These are phyloP conservation scores for Lipomyces japonicus DNA, from an alignment of 805 yeast species.

Conservation along the genomic window DNA sequence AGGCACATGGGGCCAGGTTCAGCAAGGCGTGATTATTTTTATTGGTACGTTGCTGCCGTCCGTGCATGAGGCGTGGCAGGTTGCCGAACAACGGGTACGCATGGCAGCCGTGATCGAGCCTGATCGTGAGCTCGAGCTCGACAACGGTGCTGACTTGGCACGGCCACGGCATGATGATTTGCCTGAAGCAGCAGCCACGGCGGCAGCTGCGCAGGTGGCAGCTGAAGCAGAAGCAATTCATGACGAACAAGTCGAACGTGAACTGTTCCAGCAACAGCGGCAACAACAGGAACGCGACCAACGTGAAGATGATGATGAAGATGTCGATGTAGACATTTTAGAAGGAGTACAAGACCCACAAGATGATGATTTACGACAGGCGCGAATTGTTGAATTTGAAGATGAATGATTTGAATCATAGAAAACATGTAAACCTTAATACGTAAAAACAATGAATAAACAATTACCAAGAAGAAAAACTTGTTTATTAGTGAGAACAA, in stretches of 20 bases:
- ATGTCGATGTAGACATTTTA: neutral
- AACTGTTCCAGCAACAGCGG: too few species aligned
- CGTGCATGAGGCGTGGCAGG: constrained; percentile 29
- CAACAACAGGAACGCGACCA: too few species aligned
- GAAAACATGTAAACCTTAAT: too few species aligned
- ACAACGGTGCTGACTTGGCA: too few species aligned
- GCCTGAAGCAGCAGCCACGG: neutral
- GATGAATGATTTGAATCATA: too few species aligned
- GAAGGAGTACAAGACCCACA: neutral
- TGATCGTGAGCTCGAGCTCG: constrained; percentile 8
- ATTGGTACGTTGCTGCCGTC: constrained; percentile 28
- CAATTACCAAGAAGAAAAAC: too few species aligned
- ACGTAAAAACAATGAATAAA: too few species aligned
- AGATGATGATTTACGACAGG: too few species aligned
- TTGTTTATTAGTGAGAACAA: too few species aligned
- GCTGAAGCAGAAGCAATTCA: constrained; percentile 2
- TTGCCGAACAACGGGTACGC: constrained; percentile 12
- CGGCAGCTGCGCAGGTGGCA: constrained; percentile 5
- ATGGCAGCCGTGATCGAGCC: neutral
- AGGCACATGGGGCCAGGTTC: constrained; percentile 7
- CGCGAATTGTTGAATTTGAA: too few species aligned
- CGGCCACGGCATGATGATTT: neutral
- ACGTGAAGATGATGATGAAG: neutral
- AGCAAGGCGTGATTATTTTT: constrained; percentile 23
- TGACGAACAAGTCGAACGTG: neutral